These are phyloP conservation scores for Alternaria gansuensis DNA, from an alignment of 2,329 filamentous ascomycete genomes.

Conservation along the genomic window DNA sequence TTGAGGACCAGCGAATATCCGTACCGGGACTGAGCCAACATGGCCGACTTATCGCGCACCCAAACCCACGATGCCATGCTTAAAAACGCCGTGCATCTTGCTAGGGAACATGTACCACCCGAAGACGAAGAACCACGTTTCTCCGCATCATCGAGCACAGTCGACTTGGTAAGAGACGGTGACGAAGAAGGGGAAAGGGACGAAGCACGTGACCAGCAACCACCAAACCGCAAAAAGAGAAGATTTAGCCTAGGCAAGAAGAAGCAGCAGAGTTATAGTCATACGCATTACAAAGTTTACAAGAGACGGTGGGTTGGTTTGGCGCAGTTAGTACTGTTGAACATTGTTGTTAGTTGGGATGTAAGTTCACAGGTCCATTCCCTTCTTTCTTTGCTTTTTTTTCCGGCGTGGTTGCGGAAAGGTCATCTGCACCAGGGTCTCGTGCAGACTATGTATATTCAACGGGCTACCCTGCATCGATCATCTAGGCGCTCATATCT, in stretches of 20 bases:
- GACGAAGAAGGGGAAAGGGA: background rate
- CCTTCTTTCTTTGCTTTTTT: conserved; percentile 3
- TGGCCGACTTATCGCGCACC: conserved; percentile 30
- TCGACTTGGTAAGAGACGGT: conserved; percentile 13
- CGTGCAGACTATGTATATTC: no score
- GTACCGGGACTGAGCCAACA: conserved; percentile 13
- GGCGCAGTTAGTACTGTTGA: conserved; percentile 82
- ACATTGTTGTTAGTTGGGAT: conserved; percentile 95
- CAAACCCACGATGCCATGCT: conserved; percentile 25
- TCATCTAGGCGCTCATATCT: no score
- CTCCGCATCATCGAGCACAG: background rate
- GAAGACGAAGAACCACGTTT: conserved; percentile 9
- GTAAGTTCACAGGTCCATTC: conserved; percentile 64
- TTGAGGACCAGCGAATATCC: background rate
- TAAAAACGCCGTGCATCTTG: conserved; percentile 22
- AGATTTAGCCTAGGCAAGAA: conserved; percentile 16
- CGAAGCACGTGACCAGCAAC: conserved; percentile 1
- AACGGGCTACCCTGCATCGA: background rate
- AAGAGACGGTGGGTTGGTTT: conserved; percentile 91
- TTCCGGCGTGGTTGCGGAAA: background rate
- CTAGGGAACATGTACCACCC: background rate
- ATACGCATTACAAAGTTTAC: conserved; percentile 66
- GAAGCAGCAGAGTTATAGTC: conserved; percentile 39
- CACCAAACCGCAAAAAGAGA: conserved; percentile 3
- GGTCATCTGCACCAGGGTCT: no score